Conservation (phyloP, 768 basidiomycete genomes). For the Pleurotus pulmonarius region DNA sequence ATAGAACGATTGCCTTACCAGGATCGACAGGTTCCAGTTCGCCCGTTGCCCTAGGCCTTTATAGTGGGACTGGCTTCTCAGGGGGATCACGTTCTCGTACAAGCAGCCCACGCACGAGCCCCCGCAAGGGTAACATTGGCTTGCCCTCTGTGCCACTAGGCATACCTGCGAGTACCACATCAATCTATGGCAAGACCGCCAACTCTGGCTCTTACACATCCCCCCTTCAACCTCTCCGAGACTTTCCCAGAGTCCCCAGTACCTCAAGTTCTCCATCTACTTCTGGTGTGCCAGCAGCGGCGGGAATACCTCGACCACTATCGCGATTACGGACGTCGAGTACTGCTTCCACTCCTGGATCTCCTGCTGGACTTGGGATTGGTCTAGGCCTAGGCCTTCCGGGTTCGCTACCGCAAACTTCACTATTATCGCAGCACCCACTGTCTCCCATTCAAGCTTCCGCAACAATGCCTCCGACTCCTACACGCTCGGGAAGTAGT, state of each 20-base stretch:
- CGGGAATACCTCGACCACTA: background rate
- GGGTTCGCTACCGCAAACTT: background rate
- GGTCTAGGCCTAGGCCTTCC: background rate
- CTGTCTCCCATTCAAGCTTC: background rate
- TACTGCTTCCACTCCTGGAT: conserved; percentile 1
- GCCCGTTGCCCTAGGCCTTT: background rate
- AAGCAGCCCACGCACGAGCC: conserved; percentile 4
- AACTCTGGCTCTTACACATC: background rate
- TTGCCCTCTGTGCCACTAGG: conserved; percentile 1
- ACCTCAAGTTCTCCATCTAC: background rate
- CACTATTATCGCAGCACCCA: background rate
- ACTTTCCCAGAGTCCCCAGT: conserved; percentile 1
- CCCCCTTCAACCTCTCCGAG: conserved; percentile 1
- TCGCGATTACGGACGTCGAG: background rate
- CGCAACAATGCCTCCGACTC: conserved; percentile 2
- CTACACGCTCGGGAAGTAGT: conserved; percentile 3
- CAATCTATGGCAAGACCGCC: background rate
- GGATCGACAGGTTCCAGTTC: conserved; percentile 4
- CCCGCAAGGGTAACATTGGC: background rate
- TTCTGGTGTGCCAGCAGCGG: background rate
- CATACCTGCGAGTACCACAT: background rate
- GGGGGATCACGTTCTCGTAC: conserved; percentile 4
- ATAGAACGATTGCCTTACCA: conserved; percentile 2
- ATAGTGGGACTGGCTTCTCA: background rate
- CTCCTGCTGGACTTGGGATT: conserved; percentile 1